Percentiles rank a stretch among this genome's conserved stretches.
phyloP scores from a whole-genome alignment of 768 basidiomycete species.

The Boletales sp. region DNA sequence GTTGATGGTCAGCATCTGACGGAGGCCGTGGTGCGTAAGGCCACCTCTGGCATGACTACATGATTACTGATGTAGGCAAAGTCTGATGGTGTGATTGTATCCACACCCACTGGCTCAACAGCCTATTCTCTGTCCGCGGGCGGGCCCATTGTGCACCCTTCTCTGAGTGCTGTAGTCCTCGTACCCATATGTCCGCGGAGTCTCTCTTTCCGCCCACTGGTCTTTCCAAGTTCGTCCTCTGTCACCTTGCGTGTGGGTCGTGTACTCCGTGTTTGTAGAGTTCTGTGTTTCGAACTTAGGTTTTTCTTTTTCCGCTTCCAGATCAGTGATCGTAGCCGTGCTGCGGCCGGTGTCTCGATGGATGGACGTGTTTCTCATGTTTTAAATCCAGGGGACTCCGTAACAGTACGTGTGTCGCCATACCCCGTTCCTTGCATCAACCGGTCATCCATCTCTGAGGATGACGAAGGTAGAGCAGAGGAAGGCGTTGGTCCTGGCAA shows the following conservation, averaged over 20 bases:
- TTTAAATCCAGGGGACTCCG: slow-evolving; percentile 80
- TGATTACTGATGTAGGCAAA: slow-evolving; percentile 30
- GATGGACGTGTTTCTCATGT: slow-evolving; percentile 86
- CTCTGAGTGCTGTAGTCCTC: slow-evolving; percentile 81
- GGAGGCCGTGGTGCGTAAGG: slow-evolving; percentile 79
- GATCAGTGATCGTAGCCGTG: slow-evolving; percentile 83
- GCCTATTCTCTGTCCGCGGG: slow-evolving; percentile 95
- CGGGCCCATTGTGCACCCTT: slow-evolving; percentile 94
- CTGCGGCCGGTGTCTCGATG: slow-evolving; percentile 88
- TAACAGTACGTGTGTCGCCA: slow-evolving; percentile 79
- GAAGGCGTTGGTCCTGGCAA: slow-evolving; percentile 77
- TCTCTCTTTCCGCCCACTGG: slow-evolving; percentile 86
- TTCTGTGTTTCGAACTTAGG: not conserved
- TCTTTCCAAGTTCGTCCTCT: slow-evolving; percentile 80
- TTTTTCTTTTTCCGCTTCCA: slow-evolving; percentile 26
- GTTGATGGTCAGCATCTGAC: slow-evolving; percentile 95
- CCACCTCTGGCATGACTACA: slow-evolving; percentile 5
- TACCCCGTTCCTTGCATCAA: slow-evolving; percentile 94
- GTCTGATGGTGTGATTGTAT: slow-evolving; percentile 93
- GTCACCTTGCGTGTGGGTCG: slow-evolving; percentile 66
- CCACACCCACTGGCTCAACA: slow-evolving; percentile 94
- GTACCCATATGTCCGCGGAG: slow-evolving; percentile 97
- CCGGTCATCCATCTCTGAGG: slow-evolving; percentile 69
- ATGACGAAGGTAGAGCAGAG: slow-evolving; percentile 38
- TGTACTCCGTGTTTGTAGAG: not conserved